phyloP scores from a whole-genome alignment of 768 basidiomycete species.

The Podaxis sp. region DNA sequence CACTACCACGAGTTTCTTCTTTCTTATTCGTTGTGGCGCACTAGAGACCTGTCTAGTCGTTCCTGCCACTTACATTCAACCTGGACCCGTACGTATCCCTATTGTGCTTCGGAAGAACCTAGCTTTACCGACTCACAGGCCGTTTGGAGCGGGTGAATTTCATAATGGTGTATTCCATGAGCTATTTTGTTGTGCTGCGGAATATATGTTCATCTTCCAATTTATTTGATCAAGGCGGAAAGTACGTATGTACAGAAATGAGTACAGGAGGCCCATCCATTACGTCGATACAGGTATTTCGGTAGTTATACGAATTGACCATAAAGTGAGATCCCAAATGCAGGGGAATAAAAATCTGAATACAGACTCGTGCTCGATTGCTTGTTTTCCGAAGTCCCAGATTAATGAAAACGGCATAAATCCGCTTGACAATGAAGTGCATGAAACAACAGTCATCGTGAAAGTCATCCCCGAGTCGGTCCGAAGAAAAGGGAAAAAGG shows the following conservation, averaged over 20 bases:
- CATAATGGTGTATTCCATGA: not conserved
- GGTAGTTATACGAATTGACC: not conserved
- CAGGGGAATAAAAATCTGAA: not conserved
- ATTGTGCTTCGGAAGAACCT: not conserved
- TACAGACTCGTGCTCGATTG: not conserved
- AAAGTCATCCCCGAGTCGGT: not conserved
- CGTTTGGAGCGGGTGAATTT: slow-evolving; percentile 19
- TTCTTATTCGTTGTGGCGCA: not conserved
- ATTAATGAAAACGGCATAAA: not conserved
- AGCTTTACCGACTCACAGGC: slow-evolving; percentile 8
- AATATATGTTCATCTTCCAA: not conserved
- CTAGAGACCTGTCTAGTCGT: slow-evolving; percentile 1
- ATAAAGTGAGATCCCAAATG: not conserved
- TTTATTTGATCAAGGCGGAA: not conserved
- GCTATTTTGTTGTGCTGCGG: not conserved
- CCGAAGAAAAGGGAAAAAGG: not conserved
- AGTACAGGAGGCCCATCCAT: not conserved
- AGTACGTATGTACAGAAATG: not conserved
- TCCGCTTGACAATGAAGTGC: not conserved
- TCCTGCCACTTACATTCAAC: slow-evolving; percentile 18
- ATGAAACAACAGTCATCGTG: not conserved
- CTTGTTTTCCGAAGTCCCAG: not conserved
- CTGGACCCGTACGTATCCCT: slow-evolving; percentile 18
- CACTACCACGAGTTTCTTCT: slow-evolving; percentile 16
- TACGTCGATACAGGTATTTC: not conserved